Evolutionary conservation across 495 filamentous ascomycete genomes (phyloP), one percentile per base, ranked within the genome.

Genomic region (Podospora pseudoanserina): DNA sequence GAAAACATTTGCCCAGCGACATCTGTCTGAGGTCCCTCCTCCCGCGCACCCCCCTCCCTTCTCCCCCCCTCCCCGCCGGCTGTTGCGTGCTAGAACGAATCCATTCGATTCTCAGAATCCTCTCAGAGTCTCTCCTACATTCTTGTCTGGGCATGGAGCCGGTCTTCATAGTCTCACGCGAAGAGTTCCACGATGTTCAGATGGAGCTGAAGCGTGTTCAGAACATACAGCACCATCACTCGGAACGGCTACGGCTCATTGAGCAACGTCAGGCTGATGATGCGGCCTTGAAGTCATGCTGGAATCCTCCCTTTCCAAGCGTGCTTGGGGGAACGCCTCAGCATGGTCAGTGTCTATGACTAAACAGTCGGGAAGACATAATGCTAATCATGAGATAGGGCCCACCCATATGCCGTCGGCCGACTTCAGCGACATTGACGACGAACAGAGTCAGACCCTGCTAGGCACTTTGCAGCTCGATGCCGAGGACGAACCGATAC

Each of bases 181-280:
- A 91, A 82, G 93, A 96, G 78, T 83, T 94, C 67, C 94, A 92
- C 86, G 89, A 89, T 80, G 84, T 97, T 67, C 90, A 94, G 75
- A 91, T 92, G 81, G 92, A 96, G 72, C 84, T 97, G 81, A 92
- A 89, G 79, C 89, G 91, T 73, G 82, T 97, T 55, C 91, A 94
- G 70, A 82, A 87, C 68, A 83, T 90, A 61, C 92, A 96, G 76
- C 85, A 85, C 71, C 88, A 91, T 71, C 92, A 96, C 79, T 83
- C 86, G n/a, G 92, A 96, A 71, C 85, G 93, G 64, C 82, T 97
- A 68, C 80, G 88, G 27, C 82, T 90, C 61, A 81, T 97, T 65
- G 93, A 97, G 78, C 89, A 91, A 69, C 88, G 89, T 65, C 91
- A 92, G 67, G 92, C 93, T 65, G 84, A 85, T 65, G 92, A 97